Percentiles rank a stretch among this genome's conserved stretches.
These are phyloP conservation scores for Cymbidium sinense DNA, from an alignment of 106 monocot species.

Conservation along the genomic window DNA sequence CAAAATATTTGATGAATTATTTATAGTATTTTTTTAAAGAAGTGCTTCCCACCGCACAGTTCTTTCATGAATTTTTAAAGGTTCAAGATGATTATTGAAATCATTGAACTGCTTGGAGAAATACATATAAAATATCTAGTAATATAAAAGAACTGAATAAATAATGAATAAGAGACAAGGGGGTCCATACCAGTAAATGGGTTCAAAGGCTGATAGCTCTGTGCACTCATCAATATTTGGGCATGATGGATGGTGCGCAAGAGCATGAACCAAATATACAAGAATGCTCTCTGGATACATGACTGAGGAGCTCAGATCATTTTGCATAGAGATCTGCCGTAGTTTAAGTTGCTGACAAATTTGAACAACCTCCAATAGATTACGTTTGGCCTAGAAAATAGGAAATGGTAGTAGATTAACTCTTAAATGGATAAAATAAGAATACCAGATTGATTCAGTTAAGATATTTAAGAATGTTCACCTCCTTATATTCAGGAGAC, in stretches of 20 bases:
- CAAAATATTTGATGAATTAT: too few species aligned
- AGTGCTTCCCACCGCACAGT: neutral
- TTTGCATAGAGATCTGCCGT: conserved; percentile 70
- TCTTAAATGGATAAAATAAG: neutral
- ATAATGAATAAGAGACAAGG: neutral
- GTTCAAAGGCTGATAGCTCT: conserved; percentile 53
- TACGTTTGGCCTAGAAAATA: conserved; percentile 50
- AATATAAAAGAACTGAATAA: neutral
- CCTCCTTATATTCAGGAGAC: conserved; percentile 70
- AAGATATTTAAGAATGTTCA: conserved; percentile 13
- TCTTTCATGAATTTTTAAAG: neutral
- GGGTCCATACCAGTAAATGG: conserved; percentile 64
- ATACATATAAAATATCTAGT: neutral
- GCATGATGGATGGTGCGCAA: conserved; percentile 78
- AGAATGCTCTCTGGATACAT: conserved; percentile 88
- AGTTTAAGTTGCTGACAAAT: conserved; percentile 75
- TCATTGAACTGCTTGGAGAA: neutral
- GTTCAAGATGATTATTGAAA: neutral
- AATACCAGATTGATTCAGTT: neutral
- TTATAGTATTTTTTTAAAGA: neutral
- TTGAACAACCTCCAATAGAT: conserved; percentile 74
- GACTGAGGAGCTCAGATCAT: conserved; percentile 39
- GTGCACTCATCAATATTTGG: conserved; percentile 47
- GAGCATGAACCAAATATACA: conserved; percentile 76
- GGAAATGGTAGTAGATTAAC: neutral